Percentiles rank a stretch among this genome's conserved stretches.
Evolutionary conservation across 106 monocot genomes (phyloP).

Genomic region (Gastrodia elata): DNA sequence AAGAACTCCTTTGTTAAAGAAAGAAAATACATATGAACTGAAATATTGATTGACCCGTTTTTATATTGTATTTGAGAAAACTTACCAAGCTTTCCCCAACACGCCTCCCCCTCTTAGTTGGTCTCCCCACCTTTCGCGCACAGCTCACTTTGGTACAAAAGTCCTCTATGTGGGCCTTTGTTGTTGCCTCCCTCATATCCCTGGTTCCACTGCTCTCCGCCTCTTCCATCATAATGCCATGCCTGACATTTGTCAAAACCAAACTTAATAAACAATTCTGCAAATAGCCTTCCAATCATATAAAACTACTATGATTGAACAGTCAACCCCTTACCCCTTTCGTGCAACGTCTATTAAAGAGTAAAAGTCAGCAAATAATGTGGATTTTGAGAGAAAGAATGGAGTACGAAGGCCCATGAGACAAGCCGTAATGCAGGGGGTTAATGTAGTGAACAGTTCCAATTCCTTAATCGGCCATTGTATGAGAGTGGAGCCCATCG

Average conservation of each 20-base stretch:
- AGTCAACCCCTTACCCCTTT: not conserved
- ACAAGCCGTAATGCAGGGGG: slow-evolving; percentile 4
- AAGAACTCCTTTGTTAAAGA: too few species aligned
- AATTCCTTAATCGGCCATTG: slow-evolving; percentile 19
- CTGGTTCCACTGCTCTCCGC: not conserved
- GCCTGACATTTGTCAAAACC: not conserved
- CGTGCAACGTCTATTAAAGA: not conserved
- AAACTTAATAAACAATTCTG: not conserved
- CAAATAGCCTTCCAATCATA: not conserved
- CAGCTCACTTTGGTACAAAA: not conserved
- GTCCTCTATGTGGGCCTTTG: not conserved
- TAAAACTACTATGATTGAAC: not conserved
- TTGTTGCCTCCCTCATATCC: not conserved
- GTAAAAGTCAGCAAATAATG: too few species aligned
- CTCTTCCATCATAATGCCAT: not conserved
- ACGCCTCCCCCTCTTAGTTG: not conserved
- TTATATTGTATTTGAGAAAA: not conserved
- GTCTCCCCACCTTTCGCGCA: not conserved
- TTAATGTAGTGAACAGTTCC: slow-evolving; percentile 1
- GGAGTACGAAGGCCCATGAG: slow-evolving; percentile 10
- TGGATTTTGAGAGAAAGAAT: too few species aligned
- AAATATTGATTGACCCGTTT: too few species aligned
- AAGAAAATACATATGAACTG: too few species aligned
- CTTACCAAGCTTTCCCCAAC: slow-evolving; percentile 1
- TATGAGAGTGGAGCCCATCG: slow-evolving; percentile 9